Evolutionary conservation across 768 basidiomycete genomes (phyloP), one percentile per base, ranked within the genome.

Genomic region (Suillus paluster): DNA sequence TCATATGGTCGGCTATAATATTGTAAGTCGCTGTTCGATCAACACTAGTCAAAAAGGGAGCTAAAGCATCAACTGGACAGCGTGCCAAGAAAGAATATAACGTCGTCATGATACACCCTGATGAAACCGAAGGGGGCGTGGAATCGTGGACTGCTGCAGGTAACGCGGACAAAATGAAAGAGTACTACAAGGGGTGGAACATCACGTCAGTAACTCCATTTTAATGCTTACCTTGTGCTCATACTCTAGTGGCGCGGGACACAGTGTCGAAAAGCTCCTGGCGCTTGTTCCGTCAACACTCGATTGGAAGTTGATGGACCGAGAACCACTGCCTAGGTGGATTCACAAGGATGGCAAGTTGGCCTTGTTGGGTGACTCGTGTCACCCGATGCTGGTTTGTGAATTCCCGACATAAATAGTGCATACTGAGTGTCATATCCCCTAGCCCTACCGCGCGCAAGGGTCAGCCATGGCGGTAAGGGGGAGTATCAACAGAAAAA

Each of bases 401-500:
- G 25, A 41, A 39, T 55, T 55, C 38, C 7, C 11, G n/a, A 10
- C 36, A 0, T 1, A 27, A 46, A 7, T 17, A n/a, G 52, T 25
- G 1, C 17, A 41, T 42, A 30, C 7, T 33, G 25, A 34, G 15
- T 56, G 15, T 58, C 33, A 30, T 19, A 4, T 12, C 30, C 41
- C 57, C 34, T 61, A 78, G 82, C 84, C 84, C 1, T 84, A 85
- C 64, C 77, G 80, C 11, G 84, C 83, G 0, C 85, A 86, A 69
- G 84, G 85, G 6, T 78, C 84, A 38, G 83, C 84, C 11, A 84
- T 85, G 77, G 84, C 84, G 39, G 79, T 84, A 67, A 70, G 73
- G 62, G 6, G 14, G 25, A 58, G 58, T 23, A 30, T 10, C 44
- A 59, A 55, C 23, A 55, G 19, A 1, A 12, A 12, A 25, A 11